Evolutionary conservation across 2,329 filamentous ascomycete species (phyloP), one percentile per base, ranked within the genome.

Genomic region (Penicillium sp.): DNA sequence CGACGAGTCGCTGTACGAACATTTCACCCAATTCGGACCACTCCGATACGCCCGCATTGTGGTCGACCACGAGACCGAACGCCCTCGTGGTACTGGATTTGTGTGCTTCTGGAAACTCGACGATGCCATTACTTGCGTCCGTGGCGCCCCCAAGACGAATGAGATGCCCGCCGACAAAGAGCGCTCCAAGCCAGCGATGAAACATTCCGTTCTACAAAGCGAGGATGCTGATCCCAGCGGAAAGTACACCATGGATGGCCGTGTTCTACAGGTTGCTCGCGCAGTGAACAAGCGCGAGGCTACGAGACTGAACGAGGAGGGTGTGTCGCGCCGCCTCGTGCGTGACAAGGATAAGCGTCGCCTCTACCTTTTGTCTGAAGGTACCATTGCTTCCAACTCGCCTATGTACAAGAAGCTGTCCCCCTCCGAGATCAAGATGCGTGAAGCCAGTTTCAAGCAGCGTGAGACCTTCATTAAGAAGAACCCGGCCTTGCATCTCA

Each of bases 41-140:
- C 82, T 97, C 42, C 87, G 93, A 40, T 99, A 98, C 75, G 95
- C 94, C 5, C 86, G 96, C 66, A 89, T 97, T 10, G 96, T 99
- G 40, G 85, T 96, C 73, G 94, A 99, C 73, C 89, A 84, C 51
- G 86, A 87, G 26, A 97, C 92, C 0, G 93, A 93, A 68, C 89
- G 92, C 55, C 92, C 95, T 1, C 92, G 91, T 52, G 95, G 95
- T 28, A 98, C 94, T 35, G 95, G 90, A 4, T 99, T 99, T 71
- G 94, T 98, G 33, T 96, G 92, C 79, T 99, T 99, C 79, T 89
- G 89, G 78, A 88, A 89, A 53, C 80, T 83, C 40, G 86, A 89
- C 22, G 92, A 97, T 72, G 91, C 89, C 66, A 87, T 89, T 72
- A 76, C 82, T 22, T 98, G 95, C 73, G 81, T 97, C 63, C 89